Evolutionary conservation across 139 green algal species (phyloP), one percentile per base, ranked within the genome.

Genomic region (Diplosphaera chodatii): DNA sequence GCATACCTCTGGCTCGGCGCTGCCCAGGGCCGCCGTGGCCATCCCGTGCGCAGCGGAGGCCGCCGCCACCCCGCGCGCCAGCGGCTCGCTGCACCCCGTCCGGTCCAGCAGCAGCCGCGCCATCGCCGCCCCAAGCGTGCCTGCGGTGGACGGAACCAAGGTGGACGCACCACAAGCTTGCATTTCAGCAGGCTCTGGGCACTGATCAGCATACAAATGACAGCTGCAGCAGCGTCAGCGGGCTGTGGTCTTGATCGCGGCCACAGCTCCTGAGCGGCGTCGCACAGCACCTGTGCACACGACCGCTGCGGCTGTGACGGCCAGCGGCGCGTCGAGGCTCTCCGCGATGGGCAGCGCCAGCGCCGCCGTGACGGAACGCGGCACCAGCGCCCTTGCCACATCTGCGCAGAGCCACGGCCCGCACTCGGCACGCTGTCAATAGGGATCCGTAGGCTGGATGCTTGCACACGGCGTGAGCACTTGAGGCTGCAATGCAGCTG

Each of bases 301-400:
- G 37, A 97, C 90, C 1, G 80, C 89, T 1, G 89, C 86, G 0
- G 92, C 92, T 3, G 86, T 92, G 75, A 97, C 87, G 74, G 88
- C 69, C 27, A 84, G 70, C 0, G 83, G 80, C 13, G 86, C 87
- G 6, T 87, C 83, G 28, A 94, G 79, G 69, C 82, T 71, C 4
- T 68, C 63, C 0, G 85, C 81, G 25, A 97, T 96, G 32, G 92
- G 92, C 68, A 97, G 78, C 2, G 92, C 92, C 63, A 97, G 79
- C 0, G 92, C 92, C 28, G 97, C 85, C 0, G 92, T 97, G 27
- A 96, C 88, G 21, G 74, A 87, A 37, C 91, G 79, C 1, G 92
- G 92, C 16, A 92, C 83, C 65, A 96, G 72, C 0, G 84, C 87
- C 29, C 78, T 68, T 0, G 87, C 83, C 13, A 97, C 69, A 6